A percentile compares a stretch with the other conserved stretches of the same genome.
Evolutionary conservation across 2,329 filamentous ascomycete species (phyloP).

Genomic region (Xylariaceae sp.): DNA sequence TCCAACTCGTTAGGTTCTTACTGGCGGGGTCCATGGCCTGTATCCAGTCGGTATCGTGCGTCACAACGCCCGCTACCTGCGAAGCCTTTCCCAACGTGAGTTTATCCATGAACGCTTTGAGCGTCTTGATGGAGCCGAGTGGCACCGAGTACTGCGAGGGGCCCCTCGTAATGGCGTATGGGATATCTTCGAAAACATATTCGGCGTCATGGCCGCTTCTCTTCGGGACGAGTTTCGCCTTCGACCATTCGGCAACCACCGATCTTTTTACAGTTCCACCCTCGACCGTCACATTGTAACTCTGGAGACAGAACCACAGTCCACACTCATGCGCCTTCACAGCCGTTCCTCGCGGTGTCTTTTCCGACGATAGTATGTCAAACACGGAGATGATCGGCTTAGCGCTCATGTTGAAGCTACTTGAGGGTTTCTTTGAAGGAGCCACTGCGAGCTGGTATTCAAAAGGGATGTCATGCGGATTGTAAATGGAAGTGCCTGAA

Average conservation of each 20-base stretch:
- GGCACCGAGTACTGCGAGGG: slow-evolving; percentile 32
- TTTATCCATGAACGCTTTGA: slow-evolving; percentile 32
- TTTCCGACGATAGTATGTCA: slow-evolving; percentile 32
- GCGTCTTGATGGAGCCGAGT: slow-evolving; percentile 27
- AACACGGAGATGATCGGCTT: slow-evolving; percentile 34
- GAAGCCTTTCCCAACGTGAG: slow-evolving; percentile 32
- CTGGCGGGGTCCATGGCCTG: slow-evolving; percentile 35
- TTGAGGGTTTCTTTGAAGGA: slow-evolving; percentile 23
- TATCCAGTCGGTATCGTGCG: slow-evolving; percentile 37
- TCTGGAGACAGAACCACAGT: slow-evolving; percentile 37
- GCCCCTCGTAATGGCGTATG: slow-evolving; percentile 23
- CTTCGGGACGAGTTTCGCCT: slow-evolving; percentile 26
- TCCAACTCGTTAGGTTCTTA: slow-evolving; percentile 31
- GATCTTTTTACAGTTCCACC: slow-evolving; percentile 30
- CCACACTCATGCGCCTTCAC: slow-evolving; percentile 32
- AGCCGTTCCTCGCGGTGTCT: slow-evolving; percentile 17
- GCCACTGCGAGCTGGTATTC: slow-evolving; percentile 31
- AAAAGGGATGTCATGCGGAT: slow-evolving; percentile 19
- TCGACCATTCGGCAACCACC: slow-evolving; percentile 29
- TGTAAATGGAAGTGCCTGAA: slow-evolving; percentile 28
- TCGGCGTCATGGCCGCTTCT: slow-evolving; percentile 29
- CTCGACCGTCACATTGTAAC: slow-evolving; percentile 28
- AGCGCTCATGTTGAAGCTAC: slow-evolving; percentile 16
- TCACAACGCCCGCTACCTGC: slow-evolving; percentile 25
- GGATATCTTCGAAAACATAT: slow-evolving; percentile 33